Base-by-base conservation (phyloP, 805 yeast genomes). In the Pichia gijzeniarum region DNA sequence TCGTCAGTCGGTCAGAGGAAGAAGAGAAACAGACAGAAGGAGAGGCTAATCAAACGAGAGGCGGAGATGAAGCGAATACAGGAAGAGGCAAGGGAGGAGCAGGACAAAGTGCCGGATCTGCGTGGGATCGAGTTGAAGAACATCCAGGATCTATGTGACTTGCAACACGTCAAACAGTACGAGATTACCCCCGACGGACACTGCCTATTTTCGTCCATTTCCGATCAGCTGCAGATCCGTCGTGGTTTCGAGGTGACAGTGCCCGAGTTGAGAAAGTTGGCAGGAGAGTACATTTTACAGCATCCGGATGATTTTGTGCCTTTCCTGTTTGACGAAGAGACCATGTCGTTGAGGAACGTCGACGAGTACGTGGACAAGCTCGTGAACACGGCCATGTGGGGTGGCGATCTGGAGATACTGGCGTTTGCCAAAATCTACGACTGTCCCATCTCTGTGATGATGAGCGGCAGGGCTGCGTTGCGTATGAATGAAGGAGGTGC, bases 141-240 rank as follows among this genome's bases (percentile, higher is more conserved):
- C 40, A 72, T 91, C 60, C 70, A 69, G 17, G 69, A 69, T 32
- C 57, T 82, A 22, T 76, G 93, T 49, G 53, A 58, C 2, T 45
- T 73, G 21, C 68, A 73, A 28, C 65, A 71, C 4, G 65, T 87
- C n/a, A 57, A 51, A 18, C 80, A 82, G 52, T 64, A 71, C 49
- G 95, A 89, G 53, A 85, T 89, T 39, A 69, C 73, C 48, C 95
- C 98, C 0, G 98, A 91, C 62, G 99, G 98, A 0, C 91, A 91
- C 62, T 93, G 99, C 70, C 67, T 91, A 28, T 93, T 88, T 69
- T 85, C 91, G 4, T 82, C 96, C 0, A 73, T 91, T 17, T 70
- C 81, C 19, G 96, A 91, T 60, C 98, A 91, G 58, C 64, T 91
- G 50, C 53, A 59, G 39, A 47, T 57, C 3, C 74, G 95, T 19